Evolutionary conservation across 2,329 filamentous ascomycete genomes (phyloP).

Genomic region (Coleophoma eucalyptorum): DNA sequence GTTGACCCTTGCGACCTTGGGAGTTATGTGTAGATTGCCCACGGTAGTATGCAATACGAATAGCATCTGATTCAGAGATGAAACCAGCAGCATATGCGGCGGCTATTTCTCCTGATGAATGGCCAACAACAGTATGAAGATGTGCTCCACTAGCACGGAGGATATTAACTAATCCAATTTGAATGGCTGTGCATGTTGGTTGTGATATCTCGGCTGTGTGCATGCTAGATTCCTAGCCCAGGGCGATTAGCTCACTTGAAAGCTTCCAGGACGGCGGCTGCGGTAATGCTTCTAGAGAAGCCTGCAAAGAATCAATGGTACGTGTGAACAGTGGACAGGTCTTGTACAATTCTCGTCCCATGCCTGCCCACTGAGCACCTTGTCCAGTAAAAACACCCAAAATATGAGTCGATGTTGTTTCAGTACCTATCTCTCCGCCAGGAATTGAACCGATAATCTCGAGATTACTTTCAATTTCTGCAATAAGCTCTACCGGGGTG

Average conservation of each 20-base stretch:
- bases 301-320: neutral
- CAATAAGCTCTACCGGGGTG: no score
- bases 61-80: conserved; percentile 23
- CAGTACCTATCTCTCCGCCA: no score
- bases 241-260: neutral
- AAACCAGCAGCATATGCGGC: neutral
- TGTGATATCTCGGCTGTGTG: neutral
- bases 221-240: neutral
- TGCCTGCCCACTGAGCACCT: conserved; percentile 5
- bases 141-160: conserved; percentile 15
- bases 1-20: neutral
- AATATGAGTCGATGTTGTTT: neutral
- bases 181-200: neutral
- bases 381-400: conserved; percentile 14
- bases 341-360: conserved; percentile 6
- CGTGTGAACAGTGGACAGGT: neutral
- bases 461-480: neutral
- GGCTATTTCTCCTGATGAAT: conserved; percentile 1
- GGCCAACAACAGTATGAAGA: neutral
- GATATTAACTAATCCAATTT: neutral
- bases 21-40: conserved; percentile 2
- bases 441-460: no score
- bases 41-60: conserved; percentile 7
- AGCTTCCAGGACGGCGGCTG: neutral
- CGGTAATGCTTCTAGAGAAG: neutral